Base-by-base conservation (phyloP, 1,284 basidiomycete species). In the Apiotrichum gracile region DNA sequence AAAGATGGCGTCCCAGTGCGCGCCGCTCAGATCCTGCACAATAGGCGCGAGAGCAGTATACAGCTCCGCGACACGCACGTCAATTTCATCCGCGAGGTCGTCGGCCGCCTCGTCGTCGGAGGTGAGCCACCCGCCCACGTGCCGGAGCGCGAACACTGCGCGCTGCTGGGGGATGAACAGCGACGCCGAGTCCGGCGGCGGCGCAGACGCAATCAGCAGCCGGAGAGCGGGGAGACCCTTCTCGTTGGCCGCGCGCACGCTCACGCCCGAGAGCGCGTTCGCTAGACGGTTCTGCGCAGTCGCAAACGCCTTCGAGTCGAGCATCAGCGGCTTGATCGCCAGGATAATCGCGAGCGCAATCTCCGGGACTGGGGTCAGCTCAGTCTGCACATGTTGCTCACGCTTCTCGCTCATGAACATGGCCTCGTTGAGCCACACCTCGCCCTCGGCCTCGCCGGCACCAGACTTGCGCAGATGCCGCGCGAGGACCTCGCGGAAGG, bases 1-100 rank as follows among this genome's bases (percentile, higher is more conserved):
- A 67, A 91, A 92, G 17, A 96, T 84, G 43, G 92, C 82, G 48
- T 91, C 88, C 89, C 94, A 94, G 70, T 97, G 96, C 0, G 81
- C 79, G 1, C 96, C 96, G 5, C 83, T 78, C 0, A 97, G 79
- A 63, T 84, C 87, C 70, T 97, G 92, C 49, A 98, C 76, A 45
- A 97, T 87, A 0, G 94, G 91, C 2, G 85, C 85, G 2, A 98
- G 77, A 54, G 87, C 80, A 34, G 81, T 74, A 66, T 91, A 90
- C 1, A 97, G 71, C 55, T 84, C 75, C 0, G 87, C 84, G 74
- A 96, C 83, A 46, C 81, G 82, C 49, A 82, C 83, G 64, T 93
- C 86, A 1, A 93, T 79, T 57, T 88, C 83, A 50, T 85, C 87
- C 21, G 83, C 82, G 3, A 81, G 76, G 47, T 73, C 74, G 37